These are phyloP conservation scores for Nigrograna mackinnonii DNA, from an alignment of 2,329 filamentous ascomycete genomes.

Conservation along the genomic window DNA sequence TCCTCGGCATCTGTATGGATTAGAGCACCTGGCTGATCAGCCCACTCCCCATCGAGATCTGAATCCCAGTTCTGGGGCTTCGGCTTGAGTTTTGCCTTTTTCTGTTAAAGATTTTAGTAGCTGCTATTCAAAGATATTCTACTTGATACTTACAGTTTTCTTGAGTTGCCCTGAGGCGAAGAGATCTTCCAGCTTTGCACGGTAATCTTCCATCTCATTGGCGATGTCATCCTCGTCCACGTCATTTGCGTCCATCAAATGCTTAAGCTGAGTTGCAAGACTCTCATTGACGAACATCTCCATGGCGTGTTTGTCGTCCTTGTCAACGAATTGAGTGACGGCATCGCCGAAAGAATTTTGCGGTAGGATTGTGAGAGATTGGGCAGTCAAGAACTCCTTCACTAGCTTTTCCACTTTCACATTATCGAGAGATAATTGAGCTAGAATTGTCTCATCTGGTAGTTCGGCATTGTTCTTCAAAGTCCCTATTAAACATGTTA, in stretches of 20 bases:
- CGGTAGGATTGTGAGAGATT: conserved; percentile 89
- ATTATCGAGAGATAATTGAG: conserved; percentile 67
- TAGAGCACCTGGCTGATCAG: conserved; percentile 72
- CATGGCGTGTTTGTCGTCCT: conserved; percentile 93
- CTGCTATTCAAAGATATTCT: conserved; percentile 12
- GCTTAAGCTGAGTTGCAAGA: conserved; percentile 47
- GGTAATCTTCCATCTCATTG: conserved; percentile 73
- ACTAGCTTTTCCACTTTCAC: conserved; percentile 90
- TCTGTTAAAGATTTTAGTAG: conserved; percentile 35
- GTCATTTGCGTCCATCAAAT: conserved; percentile 58
- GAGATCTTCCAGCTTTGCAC: conserved; percentile 69
- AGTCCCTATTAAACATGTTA: conserved; percentile 26
- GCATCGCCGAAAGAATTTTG: conserved; percentile 93
- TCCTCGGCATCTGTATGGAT: conserved; percentile 56
- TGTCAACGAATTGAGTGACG: conserved; percentile 89
- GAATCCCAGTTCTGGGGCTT: conserved; percentile 84
- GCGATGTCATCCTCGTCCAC: conserved; percentile 72
- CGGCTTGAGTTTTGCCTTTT: conserved; percentile 67
- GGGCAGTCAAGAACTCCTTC: conserved; percentile 80
- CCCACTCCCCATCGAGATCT: conserved; percentile 87
- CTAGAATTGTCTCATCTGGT: conserved; percentile 66
- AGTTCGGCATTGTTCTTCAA: conserved; percentile 59
- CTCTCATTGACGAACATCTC: conserved; percentile 50
- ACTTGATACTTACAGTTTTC: conserved; percentile 33
- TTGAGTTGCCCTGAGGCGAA: conserved; percentile 69